phyloP scores from a whole-genome alignment of 2,329 filamentous ascomycete genomes.

The Nigrospora oryzae region DNA sequence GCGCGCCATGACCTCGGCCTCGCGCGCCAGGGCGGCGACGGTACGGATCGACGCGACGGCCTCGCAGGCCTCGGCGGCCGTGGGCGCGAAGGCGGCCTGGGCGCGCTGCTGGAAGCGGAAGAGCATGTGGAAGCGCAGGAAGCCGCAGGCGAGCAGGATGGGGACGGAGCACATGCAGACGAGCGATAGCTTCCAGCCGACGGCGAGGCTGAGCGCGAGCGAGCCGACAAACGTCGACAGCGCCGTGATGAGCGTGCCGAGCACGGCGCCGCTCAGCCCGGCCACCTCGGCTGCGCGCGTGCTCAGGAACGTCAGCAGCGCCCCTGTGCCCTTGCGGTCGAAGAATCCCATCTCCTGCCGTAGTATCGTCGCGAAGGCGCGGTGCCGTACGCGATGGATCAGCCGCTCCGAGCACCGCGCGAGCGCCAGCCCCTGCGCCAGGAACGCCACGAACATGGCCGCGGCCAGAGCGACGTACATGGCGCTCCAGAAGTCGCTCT shows the following conservation, averaged over 20 bases:
- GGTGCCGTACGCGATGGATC: constrained; percentile 55
- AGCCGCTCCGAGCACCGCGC: constrained; percentile 78
- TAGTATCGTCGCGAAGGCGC: constrained; percentile 75
- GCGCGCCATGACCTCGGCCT: background rate
- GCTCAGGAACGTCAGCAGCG: constrained; percentile 79
- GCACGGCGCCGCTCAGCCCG: constrained; percentile 76
- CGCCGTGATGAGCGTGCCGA: constrained; percentile 79
- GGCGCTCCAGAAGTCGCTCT: constrained; percentile 75
- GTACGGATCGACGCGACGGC: background rate
- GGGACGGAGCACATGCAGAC: constrained; percentile 76
- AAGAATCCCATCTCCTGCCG: constrained; percentile 92
- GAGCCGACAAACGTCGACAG: constrained; percentile 69
- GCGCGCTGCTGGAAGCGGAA: constrained; percentile 70
- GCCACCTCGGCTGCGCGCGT: constrained; percentile 84
- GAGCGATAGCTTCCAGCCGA: constrained; percentile 85
- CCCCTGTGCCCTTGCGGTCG: constrained; percentile 79
- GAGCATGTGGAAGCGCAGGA: constrained; percentile 77
- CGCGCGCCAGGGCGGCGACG: constrained; percentile 76
- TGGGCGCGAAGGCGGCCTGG: constrained; percentile 59
- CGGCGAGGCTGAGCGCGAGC: constrained; percentile 40
- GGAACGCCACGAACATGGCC: constrained; percentile 61
- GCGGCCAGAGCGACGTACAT: constrained; percentile 84
- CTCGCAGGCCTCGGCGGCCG: background rate
- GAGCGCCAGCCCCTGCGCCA: constrained; percentile 63
- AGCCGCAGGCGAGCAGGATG: constrained; percentile 68